Conservation (phyloP, 805 yeast species). For the Sporopachydermia quercuum region DNA sequence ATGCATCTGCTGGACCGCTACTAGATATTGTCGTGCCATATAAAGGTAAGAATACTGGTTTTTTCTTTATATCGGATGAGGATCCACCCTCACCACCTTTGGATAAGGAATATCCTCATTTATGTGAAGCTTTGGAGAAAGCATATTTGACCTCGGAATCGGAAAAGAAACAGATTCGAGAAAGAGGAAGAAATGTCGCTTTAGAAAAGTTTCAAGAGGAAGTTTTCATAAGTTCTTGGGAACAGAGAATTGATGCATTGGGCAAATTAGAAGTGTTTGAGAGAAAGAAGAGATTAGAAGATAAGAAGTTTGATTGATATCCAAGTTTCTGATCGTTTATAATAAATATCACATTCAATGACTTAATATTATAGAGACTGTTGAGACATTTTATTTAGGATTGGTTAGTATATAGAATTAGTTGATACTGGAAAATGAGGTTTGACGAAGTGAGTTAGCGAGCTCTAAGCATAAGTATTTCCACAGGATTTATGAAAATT, state of each 20-base stretch:
- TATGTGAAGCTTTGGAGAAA: slow-evolving; percentile 33
- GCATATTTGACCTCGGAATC: slow-evolving; percentile 25
- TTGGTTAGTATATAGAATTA: too few species aligned
- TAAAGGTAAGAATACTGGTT: slow-evolving; percentile 48
- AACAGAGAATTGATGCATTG: slow-evolving; percentile 9
- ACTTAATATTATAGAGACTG: too few species aligned
- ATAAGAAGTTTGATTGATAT: too few species aligned
- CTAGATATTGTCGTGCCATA: slow-evolving; percentile 67
- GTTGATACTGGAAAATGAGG: too few species aligned
- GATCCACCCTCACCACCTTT: slow-evolving; percentile 53
- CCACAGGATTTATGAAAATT: too few species aligned
- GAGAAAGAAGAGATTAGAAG: background rate
- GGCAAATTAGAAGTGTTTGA: background rate
- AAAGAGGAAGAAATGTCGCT: slow-evolving; percentile 30
- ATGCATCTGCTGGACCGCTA: slow-evolving; percentile 91
- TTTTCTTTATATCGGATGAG: slow-evolving; percentile 51
- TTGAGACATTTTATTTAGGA: too few species aligned
- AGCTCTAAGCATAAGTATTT: too few species aligned
- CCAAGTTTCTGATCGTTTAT: too few species aligned
- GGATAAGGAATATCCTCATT: slow-evolving; percentile 22
- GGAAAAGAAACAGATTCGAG: slow-evolving; percentile 27
- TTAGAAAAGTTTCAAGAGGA: slow-evolving; percentile 45
- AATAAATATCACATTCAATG: too few species aligned
- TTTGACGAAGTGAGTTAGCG: too few species aligned
- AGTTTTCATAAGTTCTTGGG: slow-evolving; percentile 43